Evolutionary conservation across 2,329 filamentous ascomycete genomes (phyloP).

Genomic region (Diaporthe sp.): DNA sequence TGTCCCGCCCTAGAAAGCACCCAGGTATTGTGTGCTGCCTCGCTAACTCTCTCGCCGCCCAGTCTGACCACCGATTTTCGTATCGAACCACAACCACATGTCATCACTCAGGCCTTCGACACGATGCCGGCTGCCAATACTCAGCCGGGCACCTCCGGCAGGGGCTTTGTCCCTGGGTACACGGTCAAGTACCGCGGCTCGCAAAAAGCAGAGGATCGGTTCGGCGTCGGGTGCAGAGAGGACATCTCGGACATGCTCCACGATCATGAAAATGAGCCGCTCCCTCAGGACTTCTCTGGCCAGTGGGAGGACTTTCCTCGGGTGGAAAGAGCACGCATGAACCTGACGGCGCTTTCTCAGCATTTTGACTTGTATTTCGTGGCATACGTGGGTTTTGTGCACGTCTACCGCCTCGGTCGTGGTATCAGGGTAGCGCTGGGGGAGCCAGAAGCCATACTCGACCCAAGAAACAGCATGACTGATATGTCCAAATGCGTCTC

Average conservation of each 20-base stretch:
- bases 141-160: not conserved
- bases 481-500: constrained; percentile 30
- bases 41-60: not conserved
- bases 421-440: constrained; percentile 62
- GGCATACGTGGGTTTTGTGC: constrained; percentile 69
- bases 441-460: constrained; percentile 64
- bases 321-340: constrained; percentile 58
- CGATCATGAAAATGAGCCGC: constrained; percentile 14
- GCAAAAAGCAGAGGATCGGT: constrained; percentile 32
- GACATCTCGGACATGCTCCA: constrained; percentile 27
- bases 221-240: not conserved
- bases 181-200: constrained; percentile 26
- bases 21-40: not conserved
- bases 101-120: not conserved
- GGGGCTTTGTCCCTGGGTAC: constrained; percentile 30
- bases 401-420: constrained; percentile 67
- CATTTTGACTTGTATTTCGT: constrained; percentile 73
- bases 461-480: constrained; percentile 31
- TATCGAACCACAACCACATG: not conserved
- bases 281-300: constrained; percentile 34
- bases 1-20: not conserved
- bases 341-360: constrained; percentile 71
- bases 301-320: constrained; percentile 45
- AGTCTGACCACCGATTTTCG: not conserved
- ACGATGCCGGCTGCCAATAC: constrained; percentile 15